Evolutionary conservation across 176 grass and related monocot species (phyloP).

Genomic region (Carex scoparia): DNA sequence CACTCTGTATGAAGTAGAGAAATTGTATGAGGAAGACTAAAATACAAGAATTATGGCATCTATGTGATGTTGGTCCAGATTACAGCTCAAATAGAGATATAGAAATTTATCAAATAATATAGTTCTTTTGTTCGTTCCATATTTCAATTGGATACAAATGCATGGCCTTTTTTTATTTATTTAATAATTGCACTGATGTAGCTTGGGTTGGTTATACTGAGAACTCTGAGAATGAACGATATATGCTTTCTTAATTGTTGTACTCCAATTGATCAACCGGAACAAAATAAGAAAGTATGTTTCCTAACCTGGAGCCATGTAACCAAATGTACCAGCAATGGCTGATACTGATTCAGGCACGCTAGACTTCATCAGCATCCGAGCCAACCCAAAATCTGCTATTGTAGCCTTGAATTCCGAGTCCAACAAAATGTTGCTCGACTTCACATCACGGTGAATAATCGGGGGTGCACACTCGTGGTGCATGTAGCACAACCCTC

Average conservation of each 20-base stretch:
- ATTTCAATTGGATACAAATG: background rate
- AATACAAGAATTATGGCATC: background rate
- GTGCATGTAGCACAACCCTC: slow-evolving; percentile 83
- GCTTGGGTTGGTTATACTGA: background rate
- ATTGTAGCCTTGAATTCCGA: slow-evolving; percentile 52
- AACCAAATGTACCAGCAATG: slow-evolving; percentile 74
- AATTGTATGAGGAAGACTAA: background rate
- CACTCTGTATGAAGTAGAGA: slow-evolving; percentile 36
- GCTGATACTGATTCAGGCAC: slow-evolving; percentile 45
- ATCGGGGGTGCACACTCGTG: slow-evolving; percentile 63
- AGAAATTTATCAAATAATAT: background rate
- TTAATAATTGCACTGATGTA: background rate
- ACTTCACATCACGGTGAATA: slow-evolving; percentile 80
- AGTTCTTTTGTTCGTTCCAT: background rate
- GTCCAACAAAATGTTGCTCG: slow-evolving; percentile 80
- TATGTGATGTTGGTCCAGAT: background rate
- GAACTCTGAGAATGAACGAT: background rate
- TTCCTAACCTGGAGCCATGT: slow-evolving; percentile 80
- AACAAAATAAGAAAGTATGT: no score
- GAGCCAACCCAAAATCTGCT: slow-evolving; percentile 82
- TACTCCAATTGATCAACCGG: background rate
- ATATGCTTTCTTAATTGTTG: background rate
- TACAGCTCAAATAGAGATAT: background rate
- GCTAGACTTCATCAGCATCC: slow-evolving; percentile 50
- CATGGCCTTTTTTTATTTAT: background rate